Evolutionary conservation across 306 rosid genomes (phyloP).

Genomic region (Vicia sativa): DNA sequence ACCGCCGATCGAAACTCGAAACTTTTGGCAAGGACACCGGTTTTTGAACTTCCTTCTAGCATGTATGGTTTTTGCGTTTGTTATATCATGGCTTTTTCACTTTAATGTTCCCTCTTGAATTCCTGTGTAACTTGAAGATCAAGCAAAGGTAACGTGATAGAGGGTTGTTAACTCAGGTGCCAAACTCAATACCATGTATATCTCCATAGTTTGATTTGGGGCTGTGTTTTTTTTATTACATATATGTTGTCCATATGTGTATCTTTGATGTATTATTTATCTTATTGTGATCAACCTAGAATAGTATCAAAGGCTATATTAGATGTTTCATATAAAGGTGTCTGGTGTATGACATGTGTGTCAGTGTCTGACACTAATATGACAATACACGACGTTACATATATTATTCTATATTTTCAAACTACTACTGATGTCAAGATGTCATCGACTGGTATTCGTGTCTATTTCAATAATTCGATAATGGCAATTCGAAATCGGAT

Average conservation of each 20-base stretch:
- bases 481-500: no score
- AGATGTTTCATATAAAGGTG: no score
- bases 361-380: no score
- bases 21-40: conserved; percentile 90
- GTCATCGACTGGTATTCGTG: no score
- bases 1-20: conserved; percentile 50
- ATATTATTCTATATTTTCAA: no score
- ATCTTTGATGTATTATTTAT: conserved; percentile 37
- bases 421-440: no score
- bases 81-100: conserved; percentile 93
- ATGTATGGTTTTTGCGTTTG: conserved; percentile 89
- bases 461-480: no score
- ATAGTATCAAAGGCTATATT: no score
- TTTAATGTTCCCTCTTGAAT: conserved; percentile 84
- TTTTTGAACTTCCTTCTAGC: conserved; percentile 85
- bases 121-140: conserved; percentile 34
- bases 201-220: conserved; percentile 33
- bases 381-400: no score
- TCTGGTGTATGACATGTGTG: no score
- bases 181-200: conserved; percentile 40
- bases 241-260: conserved; percentile 48
- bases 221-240: conserved; percentile 30
- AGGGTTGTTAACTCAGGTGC: conserved; percentile 41
- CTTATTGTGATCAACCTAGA: conserved; percentile 29
- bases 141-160: conserved; percentile 42